Percentiles rank a stretch among this genome's conserved stretches.
Conservation (phyloP, 495 filamentous ascomycete genomes). For the Penicillium cosmopolitanum region DNA sequence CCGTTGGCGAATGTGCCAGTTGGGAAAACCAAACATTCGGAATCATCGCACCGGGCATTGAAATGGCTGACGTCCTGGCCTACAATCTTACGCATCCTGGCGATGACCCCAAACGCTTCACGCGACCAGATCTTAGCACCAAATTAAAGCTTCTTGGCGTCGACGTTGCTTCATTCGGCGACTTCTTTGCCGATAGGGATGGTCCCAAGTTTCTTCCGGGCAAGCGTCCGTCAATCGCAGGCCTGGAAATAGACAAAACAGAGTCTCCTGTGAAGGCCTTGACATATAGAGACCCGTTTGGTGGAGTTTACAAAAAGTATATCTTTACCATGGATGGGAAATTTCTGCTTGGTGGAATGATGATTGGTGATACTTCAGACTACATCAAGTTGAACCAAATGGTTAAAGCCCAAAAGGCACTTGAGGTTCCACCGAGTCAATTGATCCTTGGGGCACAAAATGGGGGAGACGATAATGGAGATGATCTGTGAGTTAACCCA, state of each 20-base stretch:
- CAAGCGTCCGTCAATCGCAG: slow-evolving; percentile 38
- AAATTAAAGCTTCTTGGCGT: slow-evolving; percentile 93
- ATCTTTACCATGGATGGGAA: slow-evolving; percentile 92
- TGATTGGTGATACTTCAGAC: slow-evolving; percentile 95
- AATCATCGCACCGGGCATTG: slow-evolving; percentile 89
- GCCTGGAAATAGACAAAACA: slow-evolving; percentile 37
- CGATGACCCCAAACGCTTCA: slow-evolving; percentile 72
- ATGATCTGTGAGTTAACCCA: slow-evolving; percentile 59
- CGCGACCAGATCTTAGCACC: slow-evolving; percentile 87
- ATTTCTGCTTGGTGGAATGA: slow-evolving; percentile 94
- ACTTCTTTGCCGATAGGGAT: slow-evolving; percentile 93
- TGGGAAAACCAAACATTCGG: slow-evolving; percentile 95
- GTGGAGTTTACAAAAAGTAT: slow-evolving; percentile 96
- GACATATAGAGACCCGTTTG: slow-evolving; percentile 91
- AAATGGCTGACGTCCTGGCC: slow-evolving; percentile 96
- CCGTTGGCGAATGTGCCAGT: slow-evolving; percentile 92
- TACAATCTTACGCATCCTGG: slow-evolving; percentile 91
- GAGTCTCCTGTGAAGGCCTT: slow-evolving; percentile 76
- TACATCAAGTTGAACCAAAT: slow-evolving; percentile 95
- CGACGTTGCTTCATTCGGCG: slow-evolving; percentile 93
- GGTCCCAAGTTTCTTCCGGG: slow-evolving; percentile 77
- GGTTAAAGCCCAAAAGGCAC: slow-evolving; percentile 82
- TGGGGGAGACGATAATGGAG: slow-evolving; percentile 71
- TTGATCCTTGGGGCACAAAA: slow-evolving; percentile 86
- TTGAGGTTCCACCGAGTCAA: slow-evolving; percentile 83